Percentiles rank a stretch among this genome's conserved stretches.
Conservation (phyloP, 306 rosid genomes). For the Gleditsia sinensis region DNA sequence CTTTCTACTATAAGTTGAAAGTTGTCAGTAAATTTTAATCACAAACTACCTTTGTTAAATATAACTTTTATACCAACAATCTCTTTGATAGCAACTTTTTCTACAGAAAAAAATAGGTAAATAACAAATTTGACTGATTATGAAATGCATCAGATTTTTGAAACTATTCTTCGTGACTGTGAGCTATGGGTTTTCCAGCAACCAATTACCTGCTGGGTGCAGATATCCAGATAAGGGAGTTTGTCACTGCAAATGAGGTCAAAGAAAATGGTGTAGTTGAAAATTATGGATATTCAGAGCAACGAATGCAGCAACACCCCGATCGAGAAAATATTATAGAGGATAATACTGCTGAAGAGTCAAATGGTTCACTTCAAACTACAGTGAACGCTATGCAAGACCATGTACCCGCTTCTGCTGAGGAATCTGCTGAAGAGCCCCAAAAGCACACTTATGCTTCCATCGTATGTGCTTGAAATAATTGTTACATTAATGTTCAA, state of each 20-base stretch:
- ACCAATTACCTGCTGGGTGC: slow-evolving; percentile 65
- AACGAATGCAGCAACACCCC: slow-evolving; percentile 56
- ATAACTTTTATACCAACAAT: neutral
- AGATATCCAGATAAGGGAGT: slow-evolving; percentile 72
- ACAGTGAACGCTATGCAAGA: slow-evolving; percentile 53
- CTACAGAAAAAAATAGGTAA: neutral
- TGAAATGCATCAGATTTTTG: slow-evolving; percentile 1
- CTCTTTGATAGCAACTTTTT: neutral
- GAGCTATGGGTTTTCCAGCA: slow-evolving; percentile 51
- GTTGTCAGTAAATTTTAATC: too few relatives aligned
- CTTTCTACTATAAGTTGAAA: neutral
- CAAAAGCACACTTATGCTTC: slow-evolving; percentile 94
- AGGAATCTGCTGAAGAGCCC: slow-evolving; percentile 77
- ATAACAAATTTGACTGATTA: neutral
- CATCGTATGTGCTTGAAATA: slow-evolving; percentile 57
- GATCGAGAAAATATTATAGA: slow-evolving; percentile 59
- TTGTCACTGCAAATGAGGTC: slow-evolving; percentile 55
- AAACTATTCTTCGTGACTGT: slow-evolving; percentile 22
- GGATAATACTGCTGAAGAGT: slow-evolving; percentile 54
- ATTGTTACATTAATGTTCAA: slow-evolving; percentile 1
- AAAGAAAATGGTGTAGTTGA: slow-evolving; percentile 69
- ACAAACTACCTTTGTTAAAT: neutral
- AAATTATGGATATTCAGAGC: slow-evolving; percentile 67
- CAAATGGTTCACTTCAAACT: slow-evolving; percentile 64
- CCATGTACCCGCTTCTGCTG: slow-evolving; percentile 59